Base-by-base conservation (phyloP, 805 yeast genomes). In the Yamadazyma philogaea region DNA sequence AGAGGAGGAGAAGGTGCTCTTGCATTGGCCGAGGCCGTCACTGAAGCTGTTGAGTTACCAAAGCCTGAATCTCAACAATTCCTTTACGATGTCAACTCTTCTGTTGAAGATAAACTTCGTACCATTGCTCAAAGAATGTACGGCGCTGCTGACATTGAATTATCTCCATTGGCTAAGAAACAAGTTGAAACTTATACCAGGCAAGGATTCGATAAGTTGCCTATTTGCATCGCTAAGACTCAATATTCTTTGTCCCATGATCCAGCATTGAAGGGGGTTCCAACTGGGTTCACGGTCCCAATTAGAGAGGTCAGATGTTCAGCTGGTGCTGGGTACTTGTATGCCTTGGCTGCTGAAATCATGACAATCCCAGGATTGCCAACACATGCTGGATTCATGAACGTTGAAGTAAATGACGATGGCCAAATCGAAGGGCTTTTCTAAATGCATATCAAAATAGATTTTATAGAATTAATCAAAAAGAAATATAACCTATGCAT, bases 361-460 rank as follows among this genome's bases (percentile, higher is more conserved):
- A 89, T 85, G 83, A 91, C 99, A 20, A 90, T 91, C 55, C 99
- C 99, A 20, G 99, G 99, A 47, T 73, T 91, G 59, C 95, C 97
- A 43, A 91, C 98, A 7, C 90, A 87, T 62, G 85, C 95, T 54
- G 98, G 98, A 19, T 91, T 86, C 73, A 87, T 91, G 96, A 87
- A 90, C 59, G 96, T 91, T 45, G 99, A 91, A 66, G 93, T 91
- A 42, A 81, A 85, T 62, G 85, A 87, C 24, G 75, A 77, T 24
- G 99, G 98, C 44, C 89, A 89, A 59, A 90, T 91, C 53, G 96
- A 88, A 55, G 98, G 98, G 22, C 74, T 90, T 61, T 90, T 90
- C 61, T 90, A 72, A 49, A 12, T 37, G 18, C 12, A 27, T 21
- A 14, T 38, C n/a, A 34, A 18, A 10, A 33, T 33, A 33, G 36